Evolutionary conservation across 306 rosid species (phyloP), one percentile per base, ranked within the genome.

Genomic region (Lathyrus oleraceus): DNA sequence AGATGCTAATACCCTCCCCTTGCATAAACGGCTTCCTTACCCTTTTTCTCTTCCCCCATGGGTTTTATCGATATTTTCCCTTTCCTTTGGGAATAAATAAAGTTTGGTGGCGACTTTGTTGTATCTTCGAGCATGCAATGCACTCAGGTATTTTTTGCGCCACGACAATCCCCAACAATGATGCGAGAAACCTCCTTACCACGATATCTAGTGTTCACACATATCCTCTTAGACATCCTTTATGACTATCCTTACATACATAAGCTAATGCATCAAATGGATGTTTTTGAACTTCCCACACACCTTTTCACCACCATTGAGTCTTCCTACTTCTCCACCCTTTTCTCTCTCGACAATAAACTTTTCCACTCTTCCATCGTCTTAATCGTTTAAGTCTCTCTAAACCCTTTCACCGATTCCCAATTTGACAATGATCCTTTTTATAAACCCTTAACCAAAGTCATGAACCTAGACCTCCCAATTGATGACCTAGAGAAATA

Each of bases 291-390:
- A 68, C 87, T 74, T 69, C 93, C 90, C 38, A 28, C 91, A 15
- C 81, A 88, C 65, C 85, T 68, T 19, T 82, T 57, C 81, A 66
- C 89, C 65, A 86, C 96, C 79, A 88, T 93, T 21, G 96, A 90
- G 15, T 58, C 86, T 11, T 78, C 91, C 5, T 92, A 89, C 69
- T 8, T 82, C 72, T 44, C 93, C 68, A 79, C 90, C 17, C 88
- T 92, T 74, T 92, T 92, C 85, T 48, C 67, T 8, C 80, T 77
- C 0, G 13, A 52, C 8, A 0, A 71, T 47, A 81, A 71, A 0
- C 98, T 96, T 8, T 90, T 90, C 83, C 83, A 72, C 12, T 90
- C 98, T 63, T 87, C 88, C 85, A 92, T 93, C 49, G 5, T 92
- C 74, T 80, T 92, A 84, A 6, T 92, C 69, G 90, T 92, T 66